Percentiles rank a stretch among this genome's conserved stretches.
Conservation (phyloP, 2,329 filamentous ascomycete species). For the Cadophora gregata region DNA sequence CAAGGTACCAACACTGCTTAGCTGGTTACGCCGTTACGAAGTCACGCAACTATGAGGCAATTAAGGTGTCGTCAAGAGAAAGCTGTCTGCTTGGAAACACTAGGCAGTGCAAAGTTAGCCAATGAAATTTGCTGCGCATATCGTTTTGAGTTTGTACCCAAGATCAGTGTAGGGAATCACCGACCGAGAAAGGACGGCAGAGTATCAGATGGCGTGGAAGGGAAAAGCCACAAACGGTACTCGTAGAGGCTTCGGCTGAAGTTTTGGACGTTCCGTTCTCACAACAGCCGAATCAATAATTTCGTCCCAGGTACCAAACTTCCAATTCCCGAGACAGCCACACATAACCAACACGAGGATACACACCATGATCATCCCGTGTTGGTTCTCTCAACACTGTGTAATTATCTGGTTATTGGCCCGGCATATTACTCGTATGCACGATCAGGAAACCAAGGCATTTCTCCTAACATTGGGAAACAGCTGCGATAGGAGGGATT, state of each 20-base stretch:
- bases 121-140: not conserved
- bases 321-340: not conserved
- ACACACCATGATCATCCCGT: not conserved
- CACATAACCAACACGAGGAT: not conserved
- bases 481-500: not conserved
- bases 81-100: not conserved
- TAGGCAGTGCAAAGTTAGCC: not conserved
- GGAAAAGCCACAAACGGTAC: not conserved
- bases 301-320: slow-evolving; percentile 5
- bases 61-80: not conserved
- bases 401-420: too few relatives aligned
- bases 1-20: not conserved
- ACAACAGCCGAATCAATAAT: too few relatives aligned
- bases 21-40: not conserved
- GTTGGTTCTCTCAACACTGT: not conserved
- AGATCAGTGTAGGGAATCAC: not conserved
- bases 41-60: too few relatives aligned
- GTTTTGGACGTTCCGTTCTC: too few relatives aligned
- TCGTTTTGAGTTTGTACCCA: not conserved
- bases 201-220: not conserved
- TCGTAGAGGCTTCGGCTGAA: not conserved
- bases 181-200: not conserved
- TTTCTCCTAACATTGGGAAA: not conserved
- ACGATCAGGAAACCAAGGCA: not conserved
- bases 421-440: not conserved